Conservation (phyloP, 2,329 filamentous ascomycete species). For the Biscogniauxia marginata region DNA sequence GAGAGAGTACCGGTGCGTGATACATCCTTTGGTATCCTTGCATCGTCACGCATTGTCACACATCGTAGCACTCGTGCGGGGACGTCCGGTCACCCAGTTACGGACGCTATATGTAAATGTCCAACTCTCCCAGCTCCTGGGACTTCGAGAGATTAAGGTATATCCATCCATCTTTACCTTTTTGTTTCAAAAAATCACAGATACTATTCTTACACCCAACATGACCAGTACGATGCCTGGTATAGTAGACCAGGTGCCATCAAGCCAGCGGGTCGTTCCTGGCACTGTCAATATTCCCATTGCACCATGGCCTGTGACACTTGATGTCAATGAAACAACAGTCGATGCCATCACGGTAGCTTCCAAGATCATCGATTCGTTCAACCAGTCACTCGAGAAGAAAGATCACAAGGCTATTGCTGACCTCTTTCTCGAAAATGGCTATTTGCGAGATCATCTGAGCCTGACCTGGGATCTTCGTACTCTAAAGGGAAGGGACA, state of each 20-base stretch:
- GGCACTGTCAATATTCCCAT: constrained; percentile 39
- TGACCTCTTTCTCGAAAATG: constrained; percentile 47
- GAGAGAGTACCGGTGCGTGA: not conserved
- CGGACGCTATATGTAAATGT: not conserved
- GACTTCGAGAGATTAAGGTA: not conserved
- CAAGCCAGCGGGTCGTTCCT: constrained; percentile 32
- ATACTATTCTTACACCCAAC: not conserved
- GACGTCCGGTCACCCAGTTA: not conserved
- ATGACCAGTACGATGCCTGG: constrained; percentile 9
- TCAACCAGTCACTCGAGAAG: constrained; percentile 39
- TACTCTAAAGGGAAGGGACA: constrained; percentile 47
- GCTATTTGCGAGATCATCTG: constrained; percentile 60
- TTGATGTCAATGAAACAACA: constrained; percentile 25
- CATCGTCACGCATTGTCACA: not conserved
- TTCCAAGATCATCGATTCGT: constrained; percentile 32
- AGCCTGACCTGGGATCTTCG: constrained; percentile 54
- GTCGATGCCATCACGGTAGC: constrained; percentile 39
- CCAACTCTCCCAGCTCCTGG: not conserved
- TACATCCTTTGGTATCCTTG: not conserved
- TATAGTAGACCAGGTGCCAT: constrained; percentile 13
- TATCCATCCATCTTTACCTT: not conserved
- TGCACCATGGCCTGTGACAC: constrained; percentile 40
- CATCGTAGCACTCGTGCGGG: not conserved
- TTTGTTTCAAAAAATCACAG: not conserved
- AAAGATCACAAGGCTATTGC: constrained; percentile 35